Conservation (phyloP, 2,329 filamentous ascomycete species). For the Dactylonectria macrodidyma region DNA sequence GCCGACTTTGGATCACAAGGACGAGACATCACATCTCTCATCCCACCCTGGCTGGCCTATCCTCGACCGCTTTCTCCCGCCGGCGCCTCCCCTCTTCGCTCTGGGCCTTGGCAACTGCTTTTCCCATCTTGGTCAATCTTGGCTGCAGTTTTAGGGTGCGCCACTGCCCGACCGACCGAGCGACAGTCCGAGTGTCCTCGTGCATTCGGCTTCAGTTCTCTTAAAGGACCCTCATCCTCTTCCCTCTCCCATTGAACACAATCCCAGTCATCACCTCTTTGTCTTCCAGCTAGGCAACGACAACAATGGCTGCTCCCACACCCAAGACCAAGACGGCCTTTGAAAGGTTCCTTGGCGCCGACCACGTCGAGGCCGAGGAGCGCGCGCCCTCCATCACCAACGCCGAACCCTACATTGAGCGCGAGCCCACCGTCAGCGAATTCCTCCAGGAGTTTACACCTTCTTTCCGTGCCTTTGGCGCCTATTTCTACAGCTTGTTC, state of each 20-base stretch:
- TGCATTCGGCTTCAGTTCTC: slow-evolving; percentile 23
- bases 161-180: slow-evolving; percentile 47
- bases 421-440: slow-evolving; percentile 60
- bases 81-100: slow-evolving; percentile 25
- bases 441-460: slow-evolving; percentile 58
- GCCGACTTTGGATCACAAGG: not conserved
- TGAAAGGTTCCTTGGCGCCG: slow-evolving; percentile 53
- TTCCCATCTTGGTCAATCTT: slow-evolving; percentile 30
- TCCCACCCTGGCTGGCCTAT: not conserved
- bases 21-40: slow-evolving; percentile 23
- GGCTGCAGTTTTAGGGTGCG: slow-evolving; percentile 40
- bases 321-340: slow-evolving; percentile 48
- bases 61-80: slow-evolving; percentile 11
- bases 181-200: slow-evolving; percentile 43
- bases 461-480: slow-evolving; percentile 45
- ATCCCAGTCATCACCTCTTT: slow-evolving; percentile 29
- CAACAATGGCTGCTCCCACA: slow-evolving; percentile 39
- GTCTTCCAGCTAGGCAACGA: slow-evolving; percentile 22
- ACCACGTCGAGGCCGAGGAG: slow-evolving; percentile 51
- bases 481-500: slow-evolving; percentile 60
- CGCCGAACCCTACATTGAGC: slow-evolving; percentile 56
- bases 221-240: slow-evolving; percentile 7
- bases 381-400: slow-evolving; percentile 54
- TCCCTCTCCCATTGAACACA: slow-evolving; percentile 34
- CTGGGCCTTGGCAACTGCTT: slow-evolving; percentile 35